A percentile compares a stretch with the other conserved stretches of the same genome.
phyloP scores from a whole-genome alignment of 1,139 yeast species.

The Taiozyma sp. region DNA sequence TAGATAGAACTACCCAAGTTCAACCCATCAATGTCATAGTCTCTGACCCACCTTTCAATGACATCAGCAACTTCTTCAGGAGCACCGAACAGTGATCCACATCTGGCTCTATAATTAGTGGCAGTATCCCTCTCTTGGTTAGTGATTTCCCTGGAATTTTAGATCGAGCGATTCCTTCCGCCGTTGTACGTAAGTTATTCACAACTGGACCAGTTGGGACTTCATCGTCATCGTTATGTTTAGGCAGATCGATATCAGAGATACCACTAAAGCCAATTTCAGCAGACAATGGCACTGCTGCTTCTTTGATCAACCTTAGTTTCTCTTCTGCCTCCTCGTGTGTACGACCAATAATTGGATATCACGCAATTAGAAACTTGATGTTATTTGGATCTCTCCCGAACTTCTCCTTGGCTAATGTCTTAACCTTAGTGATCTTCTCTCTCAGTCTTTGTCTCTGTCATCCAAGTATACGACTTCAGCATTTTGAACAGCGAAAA shows the following conservation, averaged over 20 bases:
- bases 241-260: conserved; percentile 26
- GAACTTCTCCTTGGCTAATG: conserved; percentile 11
- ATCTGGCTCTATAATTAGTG: conserved; percentile 1
- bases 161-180: conserved; percentile 4
- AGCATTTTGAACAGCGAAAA: conserved; percentile 36
- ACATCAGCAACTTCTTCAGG: conserved; percentile 20
- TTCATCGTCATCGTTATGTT: conserved; percentile 22
- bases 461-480: conserved; percentile 22
- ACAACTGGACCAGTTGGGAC: conserved; percentile 5
- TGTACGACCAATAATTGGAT: conserved; percentile 25
- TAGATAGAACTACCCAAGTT: conserved; percentile 29
- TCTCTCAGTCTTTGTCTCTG: not conserved
- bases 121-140: conserved; percentile 1
- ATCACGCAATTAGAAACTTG: conserved; percentile 23
- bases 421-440: conserved; percentile 1
- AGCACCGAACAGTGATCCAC: conserved; percentile 5
- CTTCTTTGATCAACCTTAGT: conserved; percentile 23
- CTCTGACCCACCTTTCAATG: conserved; percentile 30
- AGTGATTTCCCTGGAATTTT: not conserved
- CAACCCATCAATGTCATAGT: conserved; percentile 32
- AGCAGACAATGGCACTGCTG: conserved; percentile 23
- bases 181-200: conserved; percentile 2
- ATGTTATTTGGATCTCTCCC: conserved; percentile 18
- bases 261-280: conserved; percentile 24
- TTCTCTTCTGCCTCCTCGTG: conserved; percentile 27